Evolutionary conservation across 306 rosid genomes (phyloP).

Genomic region (Trifolium fragiferum): DNA sequence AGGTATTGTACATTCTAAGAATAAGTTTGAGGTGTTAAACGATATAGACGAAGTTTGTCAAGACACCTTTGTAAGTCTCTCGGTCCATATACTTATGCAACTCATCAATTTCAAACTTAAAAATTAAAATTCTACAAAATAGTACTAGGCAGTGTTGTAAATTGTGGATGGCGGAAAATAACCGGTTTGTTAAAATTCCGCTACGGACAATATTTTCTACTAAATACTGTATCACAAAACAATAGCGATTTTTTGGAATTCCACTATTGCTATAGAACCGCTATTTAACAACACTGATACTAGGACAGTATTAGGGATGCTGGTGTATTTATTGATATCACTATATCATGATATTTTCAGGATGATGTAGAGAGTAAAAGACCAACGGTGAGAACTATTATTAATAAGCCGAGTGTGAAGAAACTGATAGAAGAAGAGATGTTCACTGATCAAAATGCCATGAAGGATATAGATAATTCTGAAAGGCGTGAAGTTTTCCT

Average conservation of each 20-base stretch:
- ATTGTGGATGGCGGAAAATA: neutral
- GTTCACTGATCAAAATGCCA: constrained; percentile 61
- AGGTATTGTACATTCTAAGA: constrained; percentile 69
- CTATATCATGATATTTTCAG: constrained; percentile 55
- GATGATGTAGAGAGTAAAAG: constrained; percentile 51
- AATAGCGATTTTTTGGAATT: neutral
- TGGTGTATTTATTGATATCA: constrained; percentile 28
- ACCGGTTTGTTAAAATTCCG: neutral
- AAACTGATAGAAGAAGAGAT: constrained; percentile 96
- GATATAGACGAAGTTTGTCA: constrained; percentile 59
- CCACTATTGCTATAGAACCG: neutral
- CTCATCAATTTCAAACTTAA: constrained; percentile 23
- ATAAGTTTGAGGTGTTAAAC: constrained; percentile 60
- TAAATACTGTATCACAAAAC: neutral
- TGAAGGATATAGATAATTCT: constrained; percentile 44
- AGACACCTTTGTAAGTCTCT: constrained; percentile 60
- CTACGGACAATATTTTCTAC: neutral
- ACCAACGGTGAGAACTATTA: constrained; percentile 40
- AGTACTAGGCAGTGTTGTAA: neutral
- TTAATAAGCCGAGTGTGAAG: constrained; percentile 86
- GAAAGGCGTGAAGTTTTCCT: constrained; percentile 48
- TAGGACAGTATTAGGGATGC: neutral
- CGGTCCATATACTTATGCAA: constrained; percentile 23
- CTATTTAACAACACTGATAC: neutral
- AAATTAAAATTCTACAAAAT: constrained; percentile 3